Percentiles rank a stretch among this genome's conserved stretches.
phyloP scores from a whole-genome alignment of 208 protist genomes.

The Crithidia fasciculata region DNA sequence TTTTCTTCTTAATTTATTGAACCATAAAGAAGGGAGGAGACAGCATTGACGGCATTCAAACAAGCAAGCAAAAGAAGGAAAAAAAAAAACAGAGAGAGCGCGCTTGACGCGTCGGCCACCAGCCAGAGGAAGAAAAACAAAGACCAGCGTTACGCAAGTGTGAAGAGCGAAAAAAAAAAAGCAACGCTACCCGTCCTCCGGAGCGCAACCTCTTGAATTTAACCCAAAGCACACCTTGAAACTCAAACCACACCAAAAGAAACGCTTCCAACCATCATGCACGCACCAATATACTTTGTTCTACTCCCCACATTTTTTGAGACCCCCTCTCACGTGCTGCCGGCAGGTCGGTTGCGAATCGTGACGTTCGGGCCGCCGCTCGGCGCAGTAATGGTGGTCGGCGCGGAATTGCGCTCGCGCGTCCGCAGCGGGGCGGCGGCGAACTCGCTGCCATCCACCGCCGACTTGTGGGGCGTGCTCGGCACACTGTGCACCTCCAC shows the following conservation, averaged over 20 bases:
- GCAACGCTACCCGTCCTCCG: no score
- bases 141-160: not conserved
- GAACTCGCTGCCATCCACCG: not conserved
- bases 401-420: not conserved
- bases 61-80: not conserved
- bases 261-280: no score
- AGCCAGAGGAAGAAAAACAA: not conserved
- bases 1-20: no score
- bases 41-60: no score
- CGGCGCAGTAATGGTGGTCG: conserved; percentile 8
- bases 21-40: no score
- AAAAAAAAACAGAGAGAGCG: conserved; percentile 11
- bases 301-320: no score
- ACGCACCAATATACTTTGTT: no score
- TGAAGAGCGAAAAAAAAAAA: not conserved
- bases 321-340: not conserved
- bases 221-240: no score
- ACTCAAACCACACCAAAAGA: no score
- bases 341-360: conserved; percentile 3
- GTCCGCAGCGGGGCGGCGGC: not conserved
- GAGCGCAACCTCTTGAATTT: no score
- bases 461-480: not conserved
- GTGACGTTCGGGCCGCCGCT: conserved; percentile 12
- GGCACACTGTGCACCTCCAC: conserved; percentile 14
- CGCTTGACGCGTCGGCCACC: not conserved